Conservation (phyloP, 2,329 filamentous ascomycete genomes). For the Immersiporthe knoxdaviesiana region DNA sequence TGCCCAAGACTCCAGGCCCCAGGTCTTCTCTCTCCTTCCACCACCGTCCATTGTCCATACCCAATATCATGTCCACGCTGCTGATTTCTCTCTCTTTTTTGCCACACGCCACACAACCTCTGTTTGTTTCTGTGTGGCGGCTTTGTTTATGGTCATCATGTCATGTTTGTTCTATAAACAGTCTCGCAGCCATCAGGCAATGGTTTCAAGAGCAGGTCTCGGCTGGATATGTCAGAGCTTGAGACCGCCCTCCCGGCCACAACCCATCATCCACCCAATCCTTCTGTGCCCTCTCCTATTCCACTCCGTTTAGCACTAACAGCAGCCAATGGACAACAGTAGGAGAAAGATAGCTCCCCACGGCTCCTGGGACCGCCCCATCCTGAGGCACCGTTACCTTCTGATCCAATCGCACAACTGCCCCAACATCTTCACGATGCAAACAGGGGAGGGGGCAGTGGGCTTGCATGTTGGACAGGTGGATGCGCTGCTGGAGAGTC, state of each 20-base stretch:
- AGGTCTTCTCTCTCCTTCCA: neutral
- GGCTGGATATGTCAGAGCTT: conserved; percentile 23
- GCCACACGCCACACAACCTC: conserved; percentile 7
- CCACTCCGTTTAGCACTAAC: conserved; percentile 2
- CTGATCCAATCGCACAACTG: conserved; percentile 15
- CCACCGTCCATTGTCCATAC: neutral
- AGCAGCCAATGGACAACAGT: neutral
- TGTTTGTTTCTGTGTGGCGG: neutral
- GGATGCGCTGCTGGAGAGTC: conserved; percentile 8
- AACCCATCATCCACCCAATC: conserved; percentile 8
- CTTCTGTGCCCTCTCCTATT: conserved; percentile 3
- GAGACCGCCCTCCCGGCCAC: conserved; percentile 19
- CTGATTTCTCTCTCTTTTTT: neutral
- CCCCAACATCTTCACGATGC: neutral
- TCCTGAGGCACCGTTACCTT: conserved; percentile 18
- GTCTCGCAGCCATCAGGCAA: neutral
- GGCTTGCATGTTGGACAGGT: neutral
- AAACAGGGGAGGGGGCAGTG: neutral
- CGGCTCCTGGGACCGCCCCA: conserved; percentile 5
- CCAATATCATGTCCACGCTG: neutral
- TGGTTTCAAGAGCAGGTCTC: conserved; percentile 22
- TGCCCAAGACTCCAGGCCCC: neutral
- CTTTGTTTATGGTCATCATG: neutral
- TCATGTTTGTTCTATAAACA: conserved; percentile 15
- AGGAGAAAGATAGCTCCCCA: conserved; percentile 2